phyloP scores from a whole-genome alignment of 2,329 filamentous ascomycete genomes.

The Neocucurbitaria cava region DNA sequence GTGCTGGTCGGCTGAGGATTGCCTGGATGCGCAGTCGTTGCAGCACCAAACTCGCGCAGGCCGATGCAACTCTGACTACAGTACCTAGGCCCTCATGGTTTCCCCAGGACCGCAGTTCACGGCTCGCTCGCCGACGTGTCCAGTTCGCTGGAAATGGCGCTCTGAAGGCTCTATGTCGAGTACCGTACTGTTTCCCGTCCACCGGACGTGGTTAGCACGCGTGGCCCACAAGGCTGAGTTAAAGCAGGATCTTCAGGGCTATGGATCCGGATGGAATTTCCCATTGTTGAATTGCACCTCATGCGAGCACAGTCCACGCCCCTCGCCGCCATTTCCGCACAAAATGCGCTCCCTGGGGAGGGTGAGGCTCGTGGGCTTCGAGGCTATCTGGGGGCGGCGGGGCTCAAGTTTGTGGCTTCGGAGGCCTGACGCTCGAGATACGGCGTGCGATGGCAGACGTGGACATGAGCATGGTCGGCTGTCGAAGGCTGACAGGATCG shows the following conservation, averaged over 20 bases:
- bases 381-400: not conserved
- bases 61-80: not conserved
- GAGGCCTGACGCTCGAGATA: not conserved
- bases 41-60: constrained; percentile 2
- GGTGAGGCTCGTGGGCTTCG: not conserved
- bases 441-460: not conserved
- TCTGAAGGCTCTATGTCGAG: not conserved
- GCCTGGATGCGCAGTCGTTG: not conserved
- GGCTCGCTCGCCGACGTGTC: not conserved
- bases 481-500: constrained; percentile 17
- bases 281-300: constrained; percentile 10
- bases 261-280: constrained; percentile 1
- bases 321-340: not conserved
- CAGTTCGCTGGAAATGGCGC: not conserved
- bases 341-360: not conserved
- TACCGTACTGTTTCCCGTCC: not conserved
- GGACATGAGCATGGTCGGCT: not conserved
- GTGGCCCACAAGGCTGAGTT: constrained; percentile 13
- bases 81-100: no score
- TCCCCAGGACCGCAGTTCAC: not conserved
- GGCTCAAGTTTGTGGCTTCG: constrained; percentile 1
- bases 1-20: constrained; percentile 28
- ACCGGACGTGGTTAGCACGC: not conserved
- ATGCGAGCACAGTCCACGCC: constrained; percentile 1
- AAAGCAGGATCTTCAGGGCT: not conserved